A percentile compares a stretch with the other conserved stretches of the same genome.
Conservation (phyloP, 2,329 filamentous ascomycete species). For the Aspergillus cejpii region DNA sequence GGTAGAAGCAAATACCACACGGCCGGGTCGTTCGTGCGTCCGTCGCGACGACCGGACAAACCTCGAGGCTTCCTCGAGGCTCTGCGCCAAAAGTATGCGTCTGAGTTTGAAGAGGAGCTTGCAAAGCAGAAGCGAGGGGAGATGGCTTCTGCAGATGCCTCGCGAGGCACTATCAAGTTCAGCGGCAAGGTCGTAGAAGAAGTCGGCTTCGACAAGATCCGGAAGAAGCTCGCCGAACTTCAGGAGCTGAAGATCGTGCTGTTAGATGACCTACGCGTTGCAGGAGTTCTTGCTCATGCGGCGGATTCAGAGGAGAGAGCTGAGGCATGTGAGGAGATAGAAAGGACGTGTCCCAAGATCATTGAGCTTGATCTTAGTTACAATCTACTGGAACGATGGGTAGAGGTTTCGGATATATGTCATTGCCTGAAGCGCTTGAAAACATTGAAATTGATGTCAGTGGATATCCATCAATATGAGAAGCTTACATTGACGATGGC, state of each 20-base stretch:
- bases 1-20: conserved; percentile 58
- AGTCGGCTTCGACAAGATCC: conserved; percentile 90
- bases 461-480: not conserved
- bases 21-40: conserved; percentile 80
- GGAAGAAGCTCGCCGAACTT: conserved; percentile 67
- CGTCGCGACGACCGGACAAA: conserved; percentile 61
- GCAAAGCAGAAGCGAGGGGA: conserved; percentile 6
- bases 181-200: conserved; percentile 81
- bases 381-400: conserved; percentile 67
- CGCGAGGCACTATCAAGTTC: conserved; percentile 59
- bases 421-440: conserved; percentile 59
- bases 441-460: conserved; percentile 54
- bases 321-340: conserved; percentile 46
- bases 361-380: conserved; percentile 76
- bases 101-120: conserved; percentile 43
- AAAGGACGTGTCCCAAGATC: conserved; percentile 50
- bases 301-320: conserved; percentile 18
- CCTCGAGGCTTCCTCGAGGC: conserved; percentile 71
- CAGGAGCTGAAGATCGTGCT: conserved; percentile 73
- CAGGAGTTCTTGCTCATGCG: conserved; percentile 27
- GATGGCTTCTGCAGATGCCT: conserved; percentile 9
- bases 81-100: conserved; percentile 75
- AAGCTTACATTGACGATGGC: conserved; percentile 13
- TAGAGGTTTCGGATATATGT: conserved; percentile 65
- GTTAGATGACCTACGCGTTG: conserved; percentile 67